Base-by-base conservation (phyloP, 2,329 filamentous ascomycete genomes). In the Pseudogymnoascus sp. region DNA sequence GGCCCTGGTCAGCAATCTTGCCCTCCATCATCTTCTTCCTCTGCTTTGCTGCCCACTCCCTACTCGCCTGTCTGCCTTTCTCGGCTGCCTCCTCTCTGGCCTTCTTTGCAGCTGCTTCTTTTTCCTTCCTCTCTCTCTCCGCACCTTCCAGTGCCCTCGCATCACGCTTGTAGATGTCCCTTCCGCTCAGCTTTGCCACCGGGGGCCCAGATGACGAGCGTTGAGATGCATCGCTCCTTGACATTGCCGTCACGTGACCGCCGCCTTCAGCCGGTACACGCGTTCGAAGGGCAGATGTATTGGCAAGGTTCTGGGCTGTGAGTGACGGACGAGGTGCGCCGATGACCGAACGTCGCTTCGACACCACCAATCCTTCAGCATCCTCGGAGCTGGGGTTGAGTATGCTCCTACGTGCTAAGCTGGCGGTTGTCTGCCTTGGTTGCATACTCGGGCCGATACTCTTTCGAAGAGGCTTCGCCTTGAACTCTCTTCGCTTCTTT, bases 21-120 rank as follows among this genome's bases (percentile, higher is more conserved):
- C 62, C 60, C 30, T 66, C 65, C 43, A 62, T 58, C 50, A 65
- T 36, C 59, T 67, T 71, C 60, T 64, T 70, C 61, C 65, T 65
- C 68, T 82, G 80, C 72, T 80, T 84, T 69, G 85, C 82, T 9
- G 83, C 83, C 83, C 84, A 86, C 66, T 85, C 81, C 35, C 83
- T 78, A 65, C 82, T 82, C 62, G 81, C 77, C 69, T 78, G 75
- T 60, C 84, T 78, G 60, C 82, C 83, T 67, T 81, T 77, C 71
- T 87, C 83, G 8, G 84, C 83, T 22, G 84, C 84, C 67, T 84
- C 76, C 66, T 84, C 79, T 47, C 84, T 76, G 6, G 83, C 83
- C 60, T 75, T 68, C 67, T 79, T 82, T 12, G 83, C 79, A 37
- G 77, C 75, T 57, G 74, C 71, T 66, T 86, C 83, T 35, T 82